These are phyloP conservation scores for Epithemia pelagica DNA, from an alignment of 108 stramenopile genomes.

Conservation along the genomic window DNA sequence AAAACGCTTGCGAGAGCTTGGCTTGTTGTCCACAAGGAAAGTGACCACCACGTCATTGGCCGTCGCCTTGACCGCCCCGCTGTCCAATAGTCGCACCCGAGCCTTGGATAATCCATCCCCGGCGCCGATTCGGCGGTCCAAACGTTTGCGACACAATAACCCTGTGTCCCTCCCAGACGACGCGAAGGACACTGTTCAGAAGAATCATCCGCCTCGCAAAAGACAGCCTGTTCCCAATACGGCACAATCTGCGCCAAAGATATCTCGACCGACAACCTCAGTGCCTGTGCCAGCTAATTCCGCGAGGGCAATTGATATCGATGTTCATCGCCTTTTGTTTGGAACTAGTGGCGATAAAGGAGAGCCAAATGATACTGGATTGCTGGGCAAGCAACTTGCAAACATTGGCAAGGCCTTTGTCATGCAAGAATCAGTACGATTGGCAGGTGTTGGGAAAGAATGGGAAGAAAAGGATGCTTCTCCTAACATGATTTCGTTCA, in stretches of 20 bases:
- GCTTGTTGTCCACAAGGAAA: slow-evolving; percentile 32
- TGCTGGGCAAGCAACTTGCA: slow-evolving; percentile 45
- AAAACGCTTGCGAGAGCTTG: slow-evolving; percentile 51
- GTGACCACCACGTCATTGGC: too few species aligned
- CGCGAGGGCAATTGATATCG: slow-evolving; percentile 40
- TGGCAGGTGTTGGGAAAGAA: slow-evolving; percentile 4
- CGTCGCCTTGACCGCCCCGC: too few species aligned
- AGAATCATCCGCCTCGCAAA: too few species aligned
- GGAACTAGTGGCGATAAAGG: background rate
- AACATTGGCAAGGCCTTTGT: slow-evolving; percentile 58
- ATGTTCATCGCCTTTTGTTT: slow-evolving; percentile 25
- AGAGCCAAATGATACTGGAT: slow-evolving; percentile 9
- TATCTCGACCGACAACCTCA: too few species aligned
- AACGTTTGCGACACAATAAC: too few species aligned
- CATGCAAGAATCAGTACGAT: slow-evolving; percentile 30
- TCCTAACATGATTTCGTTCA: slow-evolving; percentile 47
- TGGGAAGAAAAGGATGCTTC: background rate
- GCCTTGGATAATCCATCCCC: too few species aligned
- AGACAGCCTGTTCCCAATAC: too few species aligned
- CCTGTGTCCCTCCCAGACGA: too few species aligned
- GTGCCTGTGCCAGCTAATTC: slow-evolving; percentile 36
- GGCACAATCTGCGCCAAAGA: too few species aligned
- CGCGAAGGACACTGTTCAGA: too few species aligned
- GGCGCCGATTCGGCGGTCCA: too few species aligned
- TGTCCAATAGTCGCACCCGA: too few species aligned